These are phyloP conservation scores for Suillus alpinus DNA, from an alignment of 768 basidiomycete genomes.

Conservation along the genomic window DNA sequence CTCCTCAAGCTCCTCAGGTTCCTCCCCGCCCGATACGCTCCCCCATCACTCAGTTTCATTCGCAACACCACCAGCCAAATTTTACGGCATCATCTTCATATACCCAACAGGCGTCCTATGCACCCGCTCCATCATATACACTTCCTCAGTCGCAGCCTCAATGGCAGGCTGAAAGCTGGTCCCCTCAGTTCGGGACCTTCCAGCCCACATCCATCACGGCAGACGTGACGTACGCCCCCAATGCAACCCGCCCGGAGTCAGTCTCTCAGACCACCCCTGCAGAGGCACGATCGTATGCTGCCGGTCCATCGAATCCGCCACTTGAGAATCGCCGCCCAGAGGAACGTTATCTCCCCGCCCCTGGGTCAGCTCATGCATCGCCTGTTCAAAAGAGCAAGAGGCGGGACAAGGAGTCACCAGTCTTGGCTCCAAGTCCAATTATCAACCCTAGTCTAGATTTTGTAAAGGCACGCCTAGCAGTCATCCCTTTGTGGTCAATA, in stretches of 20 bases:
- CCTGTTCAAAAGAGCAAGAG: slow-evolving; percentile 35
- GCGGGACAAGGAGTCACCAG: slow-evolving; percentile 34
- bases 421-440: slow-evolving; percentile 23
- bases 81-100: slow-evolving; percentile 30
- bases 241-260: slow-evolving; percentile 31
- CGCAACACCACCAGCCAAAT: slow-evolving; percentile 25
- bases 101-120: slow-evolving; percentile 25
- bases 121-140: slow-evolving; percentile 26
- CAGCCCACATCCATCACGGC: slow-evolving; percentile 32
- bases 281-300: slow-evolving; percentile 30
- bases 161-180: slow-evolving; percentile 42
- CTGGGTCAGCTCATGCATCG: slow-evolving; percentile 23
- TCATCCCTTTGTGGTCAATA: slow-evolving; percentile 4
- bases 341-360: slow-evolving; percentile 28
- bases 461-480: slow-evolving; percentile 33
- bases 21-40: slow-evolving; percentile 28
- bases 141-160: slow-evolving; percentile 30
- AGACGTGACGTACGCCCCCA: slow-evolving; percentile 34
- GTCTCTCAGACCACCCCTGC: slow-evolving; percentile 26
- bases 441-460: slow-evolving; percentile 38
- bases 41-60: slow-evolving; percentile 31
- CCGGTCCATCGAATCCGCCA: slow-evolving; percentile 21
- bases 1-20: too few relatives aligned
- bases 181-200: slow-evolving; percentile 32
- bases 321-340: slow-evolving; percentile 34